These are phyloP conservation scores for Shiraia sp. DNA, from an alignment of 2,329 filamentous ascomycete genomes.

Conservation along the genomic window DNA sequence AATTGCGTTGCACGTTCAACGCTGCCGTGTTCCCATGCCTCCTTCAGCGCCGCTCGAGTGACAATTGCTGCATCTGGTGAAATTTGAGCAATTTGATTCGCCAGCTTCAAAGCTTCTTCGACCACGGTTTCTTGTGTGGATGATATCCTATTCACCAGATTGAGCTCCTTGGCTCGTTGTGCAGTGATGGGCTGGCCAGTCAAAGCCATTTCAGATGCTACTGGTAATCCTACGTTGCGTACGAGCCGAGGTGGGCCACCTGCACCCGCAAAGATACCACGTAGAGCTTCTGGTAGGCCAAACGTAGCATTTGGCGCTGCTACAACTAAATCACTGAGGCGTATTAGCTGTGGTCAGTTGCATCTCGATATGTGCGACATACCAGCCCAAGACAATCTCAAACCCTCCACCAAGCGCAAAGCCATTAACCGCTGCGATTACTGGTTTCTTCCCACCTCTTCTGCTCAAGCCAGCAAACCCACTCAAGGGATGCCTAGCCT, in stretches of 20 bases:
- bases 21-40: constrained; percentile 40
- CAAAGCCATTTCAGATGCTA: constrained; percentile 56
- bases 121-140: constrained; percentile 40
- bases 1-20: constrained; percentile 48
- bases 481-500: constrained; percentile 47
- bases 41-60: constrained; percentile 39
- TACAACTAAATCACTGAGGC: constrained; percentile 55
- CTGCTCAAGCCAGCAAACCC: constrained; percentile 62
- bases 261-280: constrained; percentile 59
- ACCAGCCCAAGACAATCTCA: constrained; percentile 61
- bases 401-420: constrained; percentile 62
- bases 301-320: constrained; percentile 58
- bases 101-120: constrained; percentile 42
- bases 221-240: constrained; percentile 53
- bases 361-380: constrained; percentile 13
- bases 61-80: constrained; percentile 45
- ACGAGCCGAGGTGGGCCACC: constrained; percentile 58
- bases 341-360: constrained; percentile 8
- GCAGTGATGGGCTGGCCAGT: constrained; percentile 53
- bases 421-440: constrained; percentile 64
- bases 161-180: constrained; percentile 49
- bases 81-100: constrained; percentile 39
- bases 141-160: constrained; percentile 48
- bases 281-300: constrained; percentile 58
- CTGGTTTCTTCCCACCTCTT: constrained; percentile 62